phyloP scores from a whole-genome alignment of 208 protist species.

The Acanthamoeba healyi region DNA sequence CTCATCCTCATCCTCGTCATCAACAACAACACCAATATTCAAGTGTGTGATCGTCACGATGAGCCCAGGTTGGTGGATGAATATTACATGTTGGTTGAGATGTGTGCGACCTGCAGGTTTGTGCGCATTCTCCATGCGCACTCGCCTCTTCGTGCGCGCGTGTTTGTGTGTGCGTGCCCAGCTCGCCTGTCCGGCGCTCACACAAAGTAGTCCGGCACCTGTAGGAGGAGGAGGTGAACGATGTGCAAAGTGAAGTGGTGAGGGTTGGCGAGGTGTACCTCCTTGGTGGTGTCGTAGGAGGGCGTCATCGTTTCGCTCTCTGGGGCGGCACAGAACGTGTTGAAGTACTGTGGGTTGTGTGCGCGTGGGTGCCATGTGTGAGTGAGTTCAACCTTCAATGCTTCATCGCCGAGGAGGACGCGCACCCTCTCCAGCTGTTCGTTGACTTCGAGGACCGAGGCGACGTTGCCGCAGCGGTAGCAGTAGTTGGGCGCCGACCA shows the following conservation, averaged over 20 bases:
- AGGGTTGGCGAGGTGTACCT: slow-evolving; percentile 23
- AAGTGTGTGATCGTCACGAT: too few relatives aligned
- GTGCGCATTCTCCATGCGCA: background rate
- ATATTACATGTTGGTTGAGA: too few relatives aligned
- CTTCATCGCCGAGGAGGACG: background rate
- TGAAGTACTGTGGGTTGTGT: slow-evolving; percentile 39
- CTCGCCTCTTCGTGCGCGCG: background rate
- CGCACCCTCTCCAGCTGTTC: slow-evolving; percentile 85
- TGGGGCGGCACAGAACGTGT: slow-evolving; percentile 79
- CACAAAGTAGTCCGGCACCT: background rate
- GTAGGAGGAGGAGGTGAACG: too few relatives aligned
- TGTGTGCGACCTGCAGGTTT: too few relatives aligned
- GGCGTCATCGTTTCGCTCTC: slow-evolving; percentile 75
- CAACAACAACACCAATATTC: too few relatives aligned
- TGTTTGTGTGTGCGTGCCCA: too few relatives aligned
- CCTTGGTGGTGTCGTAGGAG: slow-evolving; percentile 66
- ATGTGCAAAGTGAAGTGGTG: too few relatives aligned
- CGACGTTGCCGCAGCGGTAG: slow-evolving; percentile 94
- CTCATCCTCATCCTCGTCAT: too few relatives aligned
- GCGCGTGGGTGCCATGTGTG: background rate
- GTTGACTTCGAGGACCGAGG: slow-evolving; percentile 94
- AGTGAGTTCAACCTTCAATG: background rate
- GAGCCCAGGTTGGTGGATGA: too few relatives aligned
- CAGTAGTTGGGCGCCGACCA: slow-evolving; percentile 99
- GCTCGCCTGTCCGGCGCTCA: too few relatives aligned